Base-by-base conservation (phyloP, 2,329 filamentous ascomycete species). In the Fonsecaea nubica region DNA sequence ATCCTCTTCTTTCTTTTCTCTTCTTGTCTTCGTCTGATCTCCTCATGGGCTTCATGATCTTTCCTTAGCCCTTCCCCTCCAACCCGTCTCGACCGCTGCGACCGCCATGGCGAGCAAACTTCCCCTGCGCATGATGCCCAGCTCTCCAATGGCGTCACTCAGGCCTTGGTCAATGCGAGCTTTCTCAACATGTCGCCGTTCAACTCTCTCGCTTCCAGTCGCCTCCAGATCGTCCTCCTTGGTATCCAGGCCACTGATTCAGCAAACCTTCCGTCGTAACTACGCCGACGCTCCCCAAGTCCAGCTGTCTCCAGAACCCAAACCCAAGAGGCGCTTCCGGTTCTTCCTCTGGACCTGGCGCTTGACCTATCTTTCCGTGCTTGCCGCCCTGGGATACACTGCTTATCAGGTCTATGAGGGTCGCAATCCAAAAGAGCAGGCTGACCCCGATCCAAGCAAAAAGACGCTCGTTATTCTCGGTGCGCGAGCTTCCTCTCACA, bases 381-480 rank as follows among this genome's bases (percentile, higher is more conserved):
- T 95, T 69, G 91, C 85, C 70, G 84, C 89, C 65, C 76, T 91
- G 50, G 92, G 83, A 71, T 93, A 90, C 77, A 82, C 93, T 66
- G 87, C 86, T 74, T 97, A 95, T 79, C 87, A 87, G 76, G 90
- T 97, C 81, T 97, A 93, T 80, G 83, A 89, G 58, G 88, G 92
- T 77, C 89, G 92, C 74, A 87, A 96, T 79, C 94, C 94, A 9
- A 85, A 85, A 50, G 90, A 93, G 62, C 95, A 98, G 83, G 82
- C 86, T 66, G 83, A 87, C 70, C 89, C 91, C 18, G 92, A 97
- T 80, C 91, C 93, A 63, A 85, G 77, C 75, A 99, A 98, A 90
- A 99, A 99, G 87, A 99, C 93, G 10, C 85, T 99, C 64, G 95
- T 99, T 55, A 89, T 99, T 72, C 87, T 99, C 63, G 95, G 95